Evolutionary conservation across 192 early-diverging fungal species (phyloP), one percentile per base, ranked within the genome.

Genomic region (Podila epigama): DNA sequence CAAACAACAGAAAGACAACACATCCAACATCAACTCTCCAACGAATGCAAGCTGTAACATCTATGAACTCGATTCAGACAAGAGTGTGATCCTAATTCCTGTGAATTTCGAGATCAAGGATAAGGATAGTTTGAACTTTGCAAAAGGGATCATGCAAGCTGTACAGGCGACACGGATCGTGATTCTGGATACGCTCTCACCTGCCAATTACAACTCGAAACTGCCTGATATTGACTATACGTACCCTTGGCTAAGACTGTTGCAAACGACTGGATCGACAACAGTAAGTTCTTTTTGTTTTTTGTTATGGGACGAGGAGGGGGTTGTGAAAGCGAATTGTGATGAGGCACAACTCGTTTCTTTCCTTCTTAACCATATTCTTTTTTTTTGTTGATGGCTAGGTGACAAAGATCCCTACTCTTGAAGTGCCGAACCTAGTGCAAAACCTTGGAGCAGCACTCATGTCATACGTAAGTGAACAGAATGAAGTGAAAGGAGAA

Each of bases 81-180:
- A 60, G 16, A 59, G 60, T 7, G 61, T 68, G 4, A 1, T 68
- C 3, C 11, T 68, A 9, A 51, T 77, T 12, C 63, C 73, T 3
- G 68, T 65, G 61, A 77, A 77, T 42, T 68, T 68, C 27, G 73
- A 77, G 33, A 53, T 77, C 66, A 68, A 68, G 53, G 73, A 77
- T 36, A 54, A 64, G 59, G 59, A 77, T 28, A 54, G 60, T 27
- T 28, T 77, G 27, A 77, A 77, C 56, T 68, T 77, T 31, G 66
- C 73, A 28, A 77, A 68, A 54, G 50, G 66, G 6, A 64, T 77
- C 50, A 63, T 77, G 66, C 63, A 53, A 52, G 48, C 35, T 34
- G 51, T 77, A 29, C 53, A 68, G 25, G 66, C 73, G 18, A 68
- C 35, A 55, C 63, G 61, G 73, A 68, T 63, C 18, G 54, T 54